These are phyloP conservation scores for Pseudocohnilembus persalinus DNA, from an alignment of 169 alveolate species.

Conservation along the genomic window DNA sequence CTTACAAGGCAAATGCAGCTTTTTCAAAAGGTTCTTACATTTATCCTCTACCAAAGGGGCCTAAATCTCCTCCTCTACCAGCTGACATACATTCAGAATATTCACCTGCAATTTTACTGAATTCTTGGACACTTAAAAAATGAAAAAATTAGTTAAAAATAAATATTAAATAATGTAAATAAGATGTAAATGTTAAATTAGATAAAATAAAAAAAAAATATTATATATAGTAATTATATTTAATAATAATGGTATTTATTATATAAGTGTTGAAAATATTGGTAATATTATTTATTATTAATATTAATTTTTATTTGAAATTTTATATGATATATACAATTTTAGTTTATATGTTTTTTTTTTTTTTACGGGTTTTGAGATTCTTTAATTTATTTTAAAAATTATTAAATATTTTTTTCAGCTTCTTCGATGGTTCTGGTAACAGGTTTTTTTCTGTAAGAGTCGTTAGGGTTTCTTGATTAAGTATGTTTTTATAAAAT, in stretches of 20 bases:
- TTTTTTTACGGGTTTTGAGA: constrained; percentile 47
- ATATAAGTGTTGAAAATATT: too few species aligned
- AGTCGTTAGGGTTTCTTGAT: constrained; percentile 88
- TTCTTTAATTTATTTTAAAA: constrained; percentile 53
- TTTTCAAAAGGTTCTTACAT: constrained; percentile 89
- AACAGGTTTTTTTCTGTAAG: constrained; percentile 77
- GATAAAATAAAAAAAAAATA: too few species aligned
- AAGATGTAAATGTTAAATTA: too few species aligned
- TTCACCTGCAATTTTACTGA: constrained; percentile 56
- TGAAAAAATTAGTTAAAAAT: too few species aligned
- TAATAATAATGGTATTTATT: too few species aligned
- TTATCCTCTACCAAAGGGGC: constrained; percentile 78
- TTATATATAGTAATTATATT: too few species aligned
- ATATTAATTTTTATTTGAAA: too few species aligned
- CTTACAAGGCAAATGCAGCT: constrained; percentile 81
- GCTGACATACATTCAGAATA: constrained; percentile 85
- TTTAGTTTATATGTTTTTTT: too few species aligned
- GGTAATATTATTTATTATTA: too few species aligned
- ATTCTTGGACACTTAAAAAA: constrained; percentile 62
- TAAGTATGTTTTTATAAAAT: constrained; percentile 86
- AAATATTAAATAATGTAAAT: too few species aligned
- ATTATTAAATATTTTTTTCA: constrained; percentile 55
- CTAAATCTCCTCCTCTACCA: constrained; percentile 89
- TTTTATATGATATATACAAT: too few species aligned
- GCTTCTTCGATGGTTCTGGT: constrained; percentile 90